phyloP scores from a whole-genome alignment of 306 rosid genomes.

The Lathyrus tuberosus region DNA sequence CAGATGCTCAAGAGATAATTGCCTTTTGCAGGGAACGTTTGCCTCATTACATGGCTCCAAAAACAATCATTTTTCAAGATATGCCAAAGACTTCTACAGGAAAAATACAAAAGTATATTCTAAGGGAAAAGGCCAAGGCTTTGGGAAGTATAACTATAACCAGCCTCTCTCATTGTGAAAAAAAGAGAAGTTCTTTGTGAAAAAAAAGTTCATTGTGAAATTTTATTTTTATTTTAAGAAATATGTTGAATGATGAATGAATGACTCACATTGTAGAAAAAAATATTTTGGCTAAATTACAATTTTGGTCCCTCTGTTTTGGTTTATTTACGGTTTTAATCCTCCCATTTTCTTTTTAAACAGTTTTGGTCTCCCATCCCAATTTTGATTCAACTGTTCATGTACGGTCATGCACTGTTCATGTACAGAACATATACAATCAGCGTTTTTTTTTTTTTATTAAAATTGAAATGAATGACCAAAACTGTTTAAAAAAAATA shows the following conservation, averaged over 20 bases:
- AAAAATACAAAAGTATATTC: constrained; percentile 67
- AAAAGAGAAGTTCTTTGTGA: background rate
- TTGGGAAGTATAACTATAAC: constrained; percentile 52
- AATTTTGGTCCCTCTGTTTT: too few species aligned
- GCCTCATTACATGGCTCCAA: constrained; percentile 82
- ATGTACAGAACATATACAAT: too few species aligned
- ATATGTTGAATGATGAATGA: background rate
- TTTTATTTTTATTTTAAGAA: background rate
- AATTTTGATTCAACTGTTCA: too few species aligned
- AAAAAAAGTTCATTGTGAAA: constrained; percentile 2
- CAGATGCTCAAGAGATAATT: constrained; percentile 52
- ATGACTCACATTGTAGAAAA: background rate
- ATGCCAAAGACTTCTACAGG: constrained; percentile 83
- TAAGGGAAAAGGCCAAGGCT: constrained; percentile 70
- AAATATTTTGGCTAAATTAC: too few species aligned
- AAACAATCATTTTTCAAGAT: constrained; percentile 61
- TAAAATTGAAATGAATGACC: too few species aligned
- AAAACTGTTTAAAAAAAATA: too few species aligned
- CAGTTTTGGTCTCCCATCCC: too few species aligned
- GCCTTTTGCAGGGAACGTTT: constrained; percentile 55
- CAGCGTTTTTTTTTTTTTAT: too few species aligned
- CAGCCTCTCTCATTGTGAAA: constrained; percentile 5
- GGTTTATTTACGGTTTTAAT: too few species aligned
- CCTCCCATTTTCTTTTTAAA: too few species aligned
- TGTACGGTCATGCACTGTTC: too few species aligned